Evolutionary conservation across 163 green algal species (phyloP).

Genomic region (Prototheca wickerhamii): DNA sequence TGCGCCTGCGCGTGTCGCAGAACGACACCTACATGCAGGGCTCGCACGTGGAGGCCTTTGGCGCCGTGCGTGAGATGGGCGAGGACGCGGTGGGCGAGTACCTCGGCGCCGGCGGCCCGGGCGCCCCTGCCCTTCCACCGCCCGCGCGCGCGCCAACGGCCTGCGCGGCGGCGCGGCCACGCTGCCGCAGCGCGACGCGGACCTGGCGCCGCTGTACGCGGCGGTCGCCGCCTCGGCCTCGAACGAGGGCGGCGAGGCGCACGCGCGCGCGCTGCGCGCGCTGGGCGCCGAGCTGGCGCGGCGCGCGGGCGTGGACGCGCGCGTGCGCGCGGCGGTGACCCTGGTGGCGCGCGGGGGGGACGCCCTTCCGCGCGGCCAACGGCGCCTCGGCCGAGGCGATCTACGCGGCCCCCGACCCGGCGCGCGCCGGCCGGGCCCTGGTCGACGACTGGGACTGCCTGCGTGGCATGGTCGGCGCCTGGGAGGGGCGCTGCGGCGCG

Average conservation of each 20-base stretch:
- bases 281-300: conserved; percentile 23
- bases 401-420: conserved; percentile 11
- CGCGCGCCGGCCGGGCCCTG: conserved; percentile 34
- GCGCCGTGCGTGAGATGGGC: conserved; percentile 53
- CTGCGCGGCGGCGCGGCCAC: background rate
- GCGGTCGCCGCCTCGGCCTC: background rate
- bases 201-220: conserved; percentile 55
- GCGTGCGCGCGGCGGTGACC: conserved; percentile 15
- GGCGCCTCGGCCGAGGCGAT: background rate
- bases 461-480: conserved; percentile 60
- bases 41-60: conserved; percentile 77
- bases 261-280: conserved; percentile 18
- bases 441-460: conserved; percentile 89
- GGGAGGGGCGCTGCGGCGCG: conserved; percentile 48
- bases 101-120: conserved; percentile 33
- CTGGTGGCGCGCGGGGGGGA: conserved; percentile 16
- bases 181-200: conserved; percentile 73
- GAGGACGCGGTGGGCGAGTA: conserved; percentile 63
- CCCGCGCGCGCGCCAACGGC: background rate
- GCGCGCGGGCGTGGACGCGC: conserved; percentile 31
- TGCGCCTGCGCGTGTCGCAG: conserved; percentile 62
- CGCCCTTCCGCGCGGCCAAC: background rate
- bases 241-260: conserved; percentile 5
- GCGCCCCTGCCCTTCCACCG: conserved; percentile 7
- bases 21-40: conserved; percentile 61